Percentiles rank a stretch among this genome's conserved stretches.
Conservation (phyloP, 1,284 basidiomycete genomes). For the Ceratobasidium sp. region DNA sequence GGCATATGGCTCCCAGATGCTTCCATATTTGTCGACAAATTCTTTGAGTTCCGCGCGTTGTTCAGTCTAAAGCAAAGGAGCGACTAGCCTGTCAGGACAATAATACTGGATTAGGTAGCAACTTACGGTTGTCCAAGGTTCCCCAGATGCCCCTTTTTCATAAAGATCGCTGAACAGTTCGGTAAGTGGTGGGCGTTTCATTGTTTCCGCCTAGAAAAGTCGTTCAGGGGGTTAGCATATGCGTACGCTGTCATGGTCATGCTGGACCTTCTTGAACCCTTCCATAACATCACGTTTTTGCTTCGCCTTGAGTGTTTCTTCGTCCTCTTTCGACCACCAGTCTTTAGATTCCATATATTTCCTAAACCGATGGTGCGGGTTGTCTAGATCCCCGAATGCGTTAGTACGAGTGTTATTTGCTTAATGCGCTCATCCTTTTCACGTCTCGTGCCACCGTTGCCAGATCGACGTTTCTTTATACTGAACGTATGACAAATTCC, state of each 20-base stretch:
- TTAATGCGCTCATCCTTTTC: too few species aligned
- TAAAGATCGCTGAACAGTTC: conserved; percentile 92
- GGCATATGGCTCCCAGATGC: conserved; percentile 84
- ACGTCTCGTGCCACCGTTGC: too few species aligned
- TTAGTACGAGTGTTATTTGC: background rate
- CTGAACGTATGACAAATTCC: background rate
- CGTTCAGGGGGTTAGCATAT: background rate
- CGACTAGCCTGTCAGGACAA: background rate
- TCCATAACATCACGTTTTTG: conserved; percentile 79
- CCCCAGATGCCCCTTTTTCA: conserved; percentile 64
- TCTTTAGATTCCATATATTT: conserved; percentile 80
- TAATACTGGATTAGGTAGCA: background rate
- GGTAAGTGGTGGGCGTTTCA: conserved; percentile 74
- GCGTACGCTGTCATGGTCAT: background rate
- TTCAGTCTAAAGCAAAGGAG: conserved; percentile 66
- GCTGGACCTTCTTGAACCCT: conserved; percentile 68
- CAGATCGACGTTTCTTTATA: background rate
- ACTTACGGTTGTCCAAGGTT: conserved; percentile 84
- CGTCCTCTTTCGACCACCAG: conserved; percentile 88
- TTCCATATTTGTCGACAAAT: conserved; percentile 85
- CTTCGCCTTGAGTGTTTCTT: conserved; percentile 74
- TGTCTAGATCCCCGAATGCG: conserved; percentile 63
- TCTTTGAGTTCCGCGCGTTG: conserved; percentile 81
- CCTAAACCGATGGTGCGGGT: conserved; percentile 87
- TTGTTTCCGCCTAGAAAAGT: conserved; percentile 67